Evolutionary conservation across 2,329 filamentous ascomycete genomes (phyloP), one percentile per base, ranked within the genome.

Genomic region (Allantophomopsis lycopodina): DNA sequence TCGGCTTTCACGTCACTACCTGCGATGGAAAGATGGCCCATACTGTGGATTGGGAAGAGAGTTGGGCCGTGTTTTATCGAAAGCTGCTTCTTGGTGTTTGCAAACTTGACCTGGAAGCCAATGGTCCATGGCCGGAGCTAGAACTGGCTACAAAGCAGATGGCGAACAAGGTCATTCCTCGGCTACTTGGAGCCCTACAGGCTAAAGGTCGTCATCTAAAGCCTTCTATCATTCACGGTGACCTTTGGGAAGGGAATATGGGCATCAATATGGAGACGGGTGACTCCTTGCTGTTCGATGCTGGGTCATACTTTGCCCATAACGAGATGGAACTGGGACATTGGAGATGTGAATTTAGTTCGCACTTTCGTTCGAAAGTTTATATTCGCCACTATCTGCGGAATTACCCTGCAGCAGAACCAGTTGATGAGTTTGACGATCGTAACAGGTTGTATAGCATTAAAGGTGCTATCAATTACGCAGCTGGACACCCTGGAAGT

Each of bases 31-130:
- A 46, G 34, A 37, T 54, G 2, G 40, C 44, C 4, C 53, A 56
- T 36, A 43, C 43, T 21, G 39, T 18, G 34, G 41, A 45, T 1
- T 63, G 58, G 59, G 50, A 57, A 14, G 50, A 56, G 6, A 60
- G 47, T 28, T 65, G 62, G 62, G 54, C 61, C 33, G 43, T 31
- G 0, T 63, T 59, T 45, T 64, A 60, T 37, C 17, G 49, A 11
- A 58, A 57, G 32, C 53, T 46, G 8, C 44, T 63, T 39, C 47
- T 44, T 13, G 38, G 48, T 3, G 50, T 53, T 20, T 47, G 62
- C 1, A 41, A 54, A 7, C 38, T 56, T 11, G 55, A 58, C 12
- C 42, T 51, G 3, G 40, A 48, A 17, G 45, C 45, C 6, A 54
- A 55, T n/a, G 56, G 57, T 5, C 38, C 48, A 0, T 45, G 50